These are phyloP conservation scores for Ustilago loliicola DNA, from an alignment of 1,284 basidiomycete species.

Conservation along the genomic window DNA sequence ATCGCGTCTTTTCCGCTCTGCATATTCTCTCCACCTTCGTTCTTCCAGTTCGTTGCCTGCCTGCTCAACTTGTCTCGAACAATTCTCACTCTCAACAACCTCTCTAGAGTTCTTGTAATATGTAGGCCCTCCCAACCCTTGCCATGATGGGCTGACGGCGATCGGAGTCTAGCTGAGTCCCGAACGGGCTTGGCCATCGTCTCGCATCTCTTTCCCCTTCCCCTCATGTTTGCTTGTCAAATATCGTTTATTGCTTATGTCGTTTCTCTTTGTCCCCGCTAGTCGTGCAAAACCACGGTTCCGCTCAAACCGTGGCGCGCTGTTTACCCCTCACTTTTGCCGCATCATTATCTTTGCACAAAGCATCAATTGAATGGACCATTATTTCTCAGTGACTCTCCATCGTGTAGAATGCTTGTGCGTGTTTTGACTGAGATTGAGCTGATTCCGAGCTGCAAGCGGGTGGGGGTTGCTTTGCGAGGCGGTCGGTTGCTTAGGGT, in stretches of 20 bases:
- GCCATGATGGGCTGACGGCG: slow-evolving; percentile 9
- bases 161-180: slow-evolving; percentile 6
- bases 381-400: slow-evolving; percentile 16
- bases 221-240: slow-evolving; percentile 18
- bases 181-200: slow-evolving; percentile 2
- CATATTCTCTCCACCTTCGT: slow-evolving; percentile 15
- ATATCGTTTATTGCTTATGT: slow-evolving; percentile 25
- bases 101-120: slow-evolving; percentile 43
- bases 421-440: neutral
- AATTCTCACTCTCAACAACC: slow-evolving; percentile 8
- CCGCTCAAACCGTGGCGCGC: neutral
- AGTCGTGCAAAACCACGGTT: slow-evolving; percentile 2
- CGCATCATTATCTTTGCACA: slow-evolving; percentile 39
- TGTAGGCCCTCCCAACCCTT: slow-evolving; percentile 24
- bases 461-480: neutral
- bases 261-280: neutral
- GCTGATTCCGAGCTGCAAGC: neutral
- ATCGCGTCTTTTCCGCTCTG: slow-evolving; percentile 10
- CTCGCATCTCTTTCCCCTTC: slow-evolving; percentile 11
- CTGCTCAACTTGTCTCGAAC: slow-evolving; percentile 12
- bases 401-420: neutral
- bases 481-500: neutral
- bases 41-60: slow-evolving; percentile 7
- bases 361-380: slow-evolving; percentile 54
- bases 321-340: slow-evolving; percentile 29